Base-by-base conservation (phyloP, 176 grass and related monocot genomes). In the Aegilops longissima region DNA sequence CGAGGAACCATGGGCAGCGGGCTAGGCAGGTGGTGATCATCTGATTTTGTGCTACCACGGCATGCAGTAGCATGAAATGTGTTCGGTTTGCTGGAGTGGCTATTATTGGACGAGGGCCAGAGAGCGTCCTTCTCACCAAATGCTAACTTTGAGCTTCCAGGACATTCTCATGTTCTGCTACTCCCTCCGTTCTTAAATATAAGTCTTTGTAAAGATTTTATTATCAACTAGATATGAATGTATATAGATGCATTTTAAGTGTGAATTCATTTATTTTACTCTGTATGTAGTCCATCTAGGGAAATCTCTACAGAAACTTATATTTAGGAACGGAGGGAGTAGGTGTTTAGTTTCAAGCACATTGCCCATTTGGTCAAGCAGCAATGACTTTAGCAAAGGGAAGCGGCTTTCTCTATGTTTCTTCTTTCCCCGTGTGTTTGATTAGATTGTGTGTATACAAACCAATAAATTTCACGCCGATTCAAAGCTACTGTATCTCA, bases 321-420 rank as follows among this genome's bases (percentile, higher is more conserved):
- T 1, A 25, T 25, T 25, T 25, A 25, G 25, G 25, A 25, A 25
- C 25, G 25, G 25, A 25, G 25, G 25, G 25, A 25, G 25, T 25
- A 14, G 6, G 59, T 30, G 27, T 2, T 21, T 4, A 51, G 35
- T 21, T 49, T 23, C 9, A 73, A 44, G 38, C 38, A 25, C 13
- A 44, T 25, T 44, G 38, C 5, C 21, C 30, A 62, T 77, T 4
- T 64, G 63, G 12, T 86, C 71, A 77, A 82, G 83, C 63, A 70
- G 77, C 83, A 77, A 82, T 11, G 83, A 82, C 36, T 24, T 24
- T n/a, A 45, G 6, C 4, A 18, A 72, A 64, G 72, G 6, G 34
- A n/a, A 25, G 2, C 18, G 18, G 1, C 52, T 78, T 8, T 54
- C 52, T 36, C 8, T 70, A 14, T 47, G 45, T 12, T 54, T 13